These are phyloP conservation scores for Microcyclosporella mali DNA, from an alignment of 2,329 filamentous ascomycete genomes.

Conservation along the genomic window DNA sequence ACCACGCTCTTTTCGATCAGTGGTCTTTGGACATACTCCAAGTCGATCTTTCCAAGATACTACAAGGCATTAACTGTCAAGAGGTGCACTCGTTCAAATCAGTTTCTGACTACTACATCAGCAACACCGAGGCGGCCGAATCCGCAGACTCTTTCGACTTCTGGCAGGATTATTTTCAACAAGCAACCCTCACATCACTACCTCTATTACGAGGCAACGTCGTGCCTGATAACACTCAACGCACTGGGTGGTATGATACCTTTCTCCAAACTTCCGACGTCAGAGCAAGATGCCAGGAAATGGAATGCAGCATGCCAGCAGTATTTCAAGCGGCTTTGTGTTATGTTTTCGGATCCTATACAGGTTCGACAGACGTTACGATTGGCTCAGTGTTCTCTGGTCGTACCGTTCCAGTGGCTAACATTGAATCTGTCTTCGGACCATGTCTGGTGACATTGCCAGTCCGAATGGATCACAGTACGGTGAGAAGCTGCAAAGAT, in stretches of 20 bases:
- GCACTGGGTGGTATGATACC: conserved; percentile 20
- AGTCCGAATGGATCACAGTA: conserved; percentile 55
- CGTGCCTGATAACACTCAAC: conserved; percentile 13
- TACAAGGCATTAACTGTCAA: conserved; percentile 33
- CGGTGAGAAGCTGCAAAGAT: conserved; percentile 50
- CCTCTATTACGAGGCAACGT: conserved; percentile 52
- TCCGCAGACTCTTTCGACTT: conserved; percentile 50
- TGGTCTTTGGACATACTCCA: conserved; percentile 76
- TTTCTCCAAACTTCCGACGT: conserved; percentile 6
- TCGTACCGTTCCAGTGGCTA: conserved; percentile 62
- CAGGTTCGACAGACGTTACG: conserved; percentile 59
- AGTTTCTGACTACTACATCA: conserved; percentile 48
- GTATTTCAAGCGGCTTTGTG: conserved; percentile 68
- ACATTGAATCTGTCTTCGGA: conserved; percentile 68
- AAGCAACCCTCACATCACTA: conserved; percentile 49
- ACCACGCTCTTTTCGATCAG: conserved; percentile 87
- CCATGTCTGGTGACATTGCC: conserved; percentile 75
- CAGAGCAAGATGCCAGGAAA: conserved; percentile 7
- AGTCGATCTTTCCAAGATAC: conserved; percentile 55
- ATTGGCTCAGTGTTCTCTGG: conserved; percentile 80
- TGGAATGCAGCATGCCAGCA: conserved; percentile 57
- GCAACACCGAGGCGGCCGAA: conserved; percentile 14
- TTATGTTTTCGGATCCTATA: conserved; percentile 59
- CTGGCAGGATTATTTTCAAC: conserved; percentile 62
- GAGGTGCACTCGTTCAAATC: conserved; percentile 54